Evolutionary conservation across 768 basidiomycete genomes (phyloP).

Genomic region (Leccinum olivaceopallidum): DNA sequence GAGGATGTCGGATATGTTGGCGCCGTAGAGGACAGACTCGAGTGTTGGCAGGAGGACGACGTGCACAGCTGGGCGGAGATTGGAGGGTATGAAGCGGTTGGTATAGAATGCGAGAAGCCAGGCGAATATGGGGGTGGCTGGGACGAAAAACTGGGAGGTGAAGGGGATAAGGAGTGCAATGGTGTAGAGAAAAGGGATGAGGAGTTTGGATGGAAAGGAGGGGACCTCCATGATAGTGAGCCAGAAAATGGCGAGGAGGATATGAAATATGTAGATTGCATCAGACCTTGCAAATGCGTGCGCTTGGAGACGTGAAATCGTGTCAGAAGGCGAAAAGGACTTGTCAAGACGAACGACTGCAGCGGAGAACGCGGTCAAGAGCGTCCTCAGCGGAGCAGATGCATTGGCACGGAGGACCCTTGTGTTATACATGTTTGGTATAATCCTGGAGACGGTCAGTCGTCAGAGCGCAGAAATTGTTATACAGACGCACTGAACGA

Average conservation of each 20-base stretch:
- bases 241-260: slow-evolving; percentile 68
- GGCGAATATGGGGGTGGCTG: slow-evolving; percentile 81
- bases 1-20: slow-evolving; percentile 96
- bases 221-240: slow-evolving; percentile 70
- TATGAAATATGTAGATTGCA: slow-evolving; percentile 62
- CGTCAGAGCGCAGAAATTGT: neutral
- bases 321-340: slow-evolving; percentile 70
- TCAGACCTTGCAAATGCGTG: slow-evolving; percentile 61
- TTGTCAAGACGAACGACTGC: slow-evolving; percentile 73
- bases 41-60: slow-evolving; percentile 93
- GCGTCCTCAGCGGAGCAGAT: slow-evolving; percentile 7
- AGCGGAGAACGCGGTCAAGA: slow-evolving; percentile 51
- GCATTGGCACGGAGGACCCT: slow-evolving; percentile 9
- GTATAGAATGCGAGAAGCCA: slow-evolving; percentile 89
- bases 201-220: slow-evolving; percentile 69
- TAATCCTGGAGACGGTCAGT: neutral
- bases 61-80: slow-evolving; percentile 78
- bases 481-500: neutral
- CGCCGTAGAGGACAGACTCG: slow-evolving; percentile 93
- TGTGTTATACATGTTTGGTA: neutral
- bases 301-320: slow-evolving; percentile 55
- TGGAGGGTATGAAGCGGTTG: slow-evolving; percentile 78
- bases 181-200: slow-evolving; percentile 72
- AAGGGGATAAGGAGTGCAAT: slow-evolving; percentile 76
- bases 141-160: slow-evolving; percentile 88